Percentiles rank a stretch among this genome's conserved stretches.
Evolutionary conservation across 2,329 filamentous ascomycete genomes (phyloP).

Genomic region (Verticillium dahliae): DNA sequence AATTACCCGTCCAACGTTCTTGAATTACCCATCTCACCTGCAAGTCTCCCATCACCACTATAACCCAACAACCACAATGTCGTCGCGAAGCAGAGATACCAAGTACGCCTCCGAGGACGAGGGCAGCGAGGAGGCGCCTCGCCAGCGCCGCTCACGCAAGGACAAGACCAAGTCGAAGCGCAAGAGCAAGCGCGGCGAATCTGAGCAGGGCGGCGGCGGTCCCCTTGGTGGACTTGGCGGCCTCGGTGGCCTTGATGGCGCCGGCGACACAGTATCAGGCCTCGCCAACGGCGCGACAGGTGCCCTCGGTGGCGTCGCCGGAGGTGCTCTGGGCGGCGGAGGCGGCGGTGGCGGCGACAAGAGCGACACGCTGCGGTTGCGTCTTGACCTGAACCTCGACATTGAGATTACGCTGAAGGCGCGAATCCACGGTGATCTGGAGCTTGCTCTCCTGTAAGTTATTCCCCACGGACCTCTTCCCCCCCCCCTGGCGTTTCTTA

Average conservation of each 20-base stretch:
- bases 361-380: constrained; percentile 64
- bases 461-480: neutral
- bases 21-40: constrained; percentile 8
- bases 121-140: constrained; percentile 18
- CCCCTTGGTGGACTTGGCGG: constrained; percentile 22
- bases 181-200: constrained; percentile 8
- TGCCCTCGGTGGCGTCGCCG: constrained; percentile 32
- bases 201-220: constrained; percentile 5
- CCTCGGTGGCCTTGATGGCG: constrained; percentile 22
- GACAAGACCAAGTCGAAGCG: constrained; percentile 17
- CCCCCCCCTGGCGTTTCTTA: neutral
- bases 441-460: constrained; percentile 60
- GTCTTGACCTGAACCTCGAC: constrained; percentile 74
- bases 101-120: constrained; percentile 28
- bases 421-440: constrained; percentile 78
- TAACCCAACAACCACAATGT: constrained; percentile 13
- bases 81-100: constrained; percentile 23
- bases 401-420: constrained; percentile 82
- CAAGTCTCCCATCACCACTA: neutral
- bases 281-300: constrained; percentile 31
- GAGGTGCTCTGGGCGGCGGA: constrained; percentile 24
- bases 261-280: constrained; percentile 27
- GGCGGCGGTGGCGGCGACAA: constrained; percentile 31
- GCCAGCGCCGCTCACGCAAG: constrained; percentile 11
- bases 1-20: neutral